These are phyloP conservation scores for Antrodiella citrinella DNA, from an alignment of 768 basidiomycete genomes.

Conservation along the genomic window DNA sequence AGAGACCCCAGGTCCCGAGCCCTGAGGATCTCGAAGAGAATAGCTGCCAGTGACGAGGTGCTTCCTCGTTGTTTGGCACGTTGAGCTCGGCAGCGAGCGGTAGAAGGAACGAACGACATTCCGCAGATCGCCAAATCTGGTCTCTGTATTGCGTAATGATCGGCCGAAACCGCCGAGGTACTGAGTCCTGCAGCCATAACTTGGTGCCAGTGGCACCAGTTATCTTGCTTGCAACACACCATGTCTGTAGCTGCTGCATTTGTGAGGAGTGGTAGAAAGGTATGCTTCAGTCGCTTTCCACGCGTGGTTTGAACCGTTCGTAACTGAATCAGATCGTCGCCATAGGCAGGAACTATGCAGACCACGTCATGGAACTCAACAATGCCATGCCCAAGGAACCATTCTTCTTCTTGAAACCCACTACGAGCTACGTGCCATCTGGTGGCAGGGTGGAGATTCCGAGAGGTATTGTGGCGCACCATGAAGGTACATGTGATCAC, in stretches of 20 bases:
- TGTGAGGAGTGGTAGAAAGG: slow-evolving; percentile 40
- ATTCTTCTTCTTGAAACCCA: slow-evolving; percentile 98
- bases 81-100: no score
- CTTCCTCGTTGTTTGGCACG: no score
- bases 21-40: no score
- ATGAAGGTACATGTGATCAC: slow-evolving; percentile 78
- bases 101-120: no score
- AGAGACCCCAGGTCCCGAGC: no score
- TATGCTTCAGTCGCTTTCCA: slow-evolving; percentile 5
- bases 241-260: slow-evolving; percentile 24
- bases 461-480: slow-evolving; percentile 71
- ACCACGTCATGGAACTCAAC: slow-evolving; percentile 86
- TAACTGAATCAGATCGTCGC: slow-evolving; percentile 68
- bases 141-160: no score
- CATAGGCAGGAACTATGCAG: slow-evolving; percentile 90
- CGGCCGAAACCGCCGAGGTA: no score
- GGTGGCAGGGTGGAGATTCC: slow-evolving; percentile 86
- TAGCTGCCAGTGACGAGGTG: no score
- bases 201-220: no score
- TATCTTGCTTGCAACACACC: no score
- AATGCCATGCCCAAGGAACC: slow-evolving; percentile 89
- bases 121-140: no score
- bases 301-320: neutral
- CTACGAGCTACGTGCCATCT: slow-evolving; percentile 72
- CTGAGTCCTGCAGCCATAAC: no score